Base-by-base conservation (phyloP, 2,329 filamentous ascomycete genomes). In the Blumeriella jaapii region DNA sequence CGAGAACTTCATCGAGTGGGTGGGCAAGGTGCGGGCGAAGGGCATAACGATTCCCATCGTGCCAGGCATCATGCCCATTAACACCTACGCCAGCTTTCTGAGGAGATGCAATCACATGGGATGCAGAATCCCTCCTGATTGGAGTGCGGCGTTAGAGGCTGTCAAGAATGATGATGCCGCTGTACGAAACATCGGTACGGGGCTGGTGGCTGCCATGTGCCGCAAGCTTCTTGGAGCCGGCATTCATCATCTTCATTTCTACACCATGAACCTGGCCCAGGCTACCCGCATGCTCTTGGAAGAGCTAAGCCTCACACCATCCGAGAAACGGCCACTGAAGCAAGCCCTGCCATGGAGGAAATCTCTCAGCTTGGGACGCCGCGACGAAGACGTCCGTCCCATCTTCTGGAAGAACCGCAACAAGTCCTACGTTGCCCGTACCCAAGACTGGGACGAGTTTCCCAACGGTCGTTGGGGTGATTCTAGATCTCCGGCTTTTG, bases 371-470 rank as follows among this genome's bases (percentile, higher is more conserved):
- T 73, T 94, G 45, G 83, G 86, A 34, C 78, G 91, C 30, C 74
- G 89, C 52, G 83, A 84, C 30, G 91, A 98, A 62, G 93, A 95
- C 54, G 91, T 98, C 27, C 83, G 91, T 34, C 91, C 91, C 20
- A 93, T 98, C 49, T 98, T 98, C 70, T 98, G 91, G 91, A 79
- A 89, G 51, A 95, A 96, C 62, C 77, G 91, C 39, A 91, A 93
- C 61, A 86, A 91, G 55, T 94, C 87, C 3, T 98, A 98, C 53
- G 78, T 98, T 36, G 78, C 85, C 37, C 84, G 91, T 36, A 98
- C 91, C 1, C 87, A 95, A 57, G 89, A 95, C 50, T 98, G 91
- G 91, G 91, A 98, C 53, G 91, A 98, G 59, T 98, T 95, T 52
- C 91, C 91, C 37, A 98, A 98, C 66, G 91, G 91, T 29, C 82